Conservation (phyloP, 2,329 filamentous ascomycete genomes). For the Dryadomyces quercus-mongolicae region DNA sequence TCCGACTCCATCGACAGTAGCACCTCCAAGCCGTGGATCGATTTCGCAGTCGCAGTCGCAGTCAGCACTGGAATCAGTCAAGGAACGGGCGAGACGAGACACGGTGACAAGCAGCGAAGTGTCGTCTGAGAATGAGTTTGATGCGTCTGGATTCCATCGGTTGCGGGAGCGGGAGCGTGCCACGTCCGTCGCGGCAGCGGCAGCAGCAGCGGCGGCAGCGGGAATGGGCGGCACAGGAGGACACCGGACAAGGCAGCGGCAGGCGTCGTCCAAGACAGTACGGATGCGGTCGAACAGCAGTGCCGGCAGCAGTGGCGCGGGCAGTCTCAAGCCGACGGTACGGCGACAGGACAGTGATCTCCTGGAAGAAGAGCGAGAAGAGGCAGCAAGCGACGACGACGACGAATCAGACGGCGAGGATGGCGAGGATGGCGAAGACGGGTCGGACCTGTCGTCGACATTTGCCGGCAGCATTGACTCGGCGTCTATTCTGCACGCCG, state of each 20-base stretch:
- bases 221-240: background rate
- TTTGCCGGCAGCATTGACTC: constrained; percentile 60
- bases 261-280: background rate
- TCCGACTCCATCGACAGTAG: background rate
- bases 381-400: constrained; percentile 31
- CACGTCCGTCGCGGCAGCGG: constrained; percentile 35
- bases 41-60: constrained; percentile 34
- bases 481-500: constrained; percentile 50
- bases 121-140: constrained; percentile 71
- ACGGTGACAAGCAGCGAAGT: constrained; percentile 75
- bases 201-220: background rate
- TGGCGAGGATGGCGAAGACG: constrained; percentile 37
- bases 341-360: constrained; percentile 36
- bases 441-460: constrained; percentile 51
- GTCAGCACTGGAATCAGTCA: constrained; percentile 56
- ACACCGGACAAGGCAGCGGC: background rate
- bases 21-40: constrained; percentile 36
- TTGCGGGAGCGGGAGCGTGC: constrained; percentile 49
- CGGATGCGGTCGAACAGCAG: background rate
- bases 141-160: constrained; percentile 51
- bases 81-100: constrained; percentile 57
- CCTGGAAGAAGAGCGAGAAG: constrained; percentile 24
- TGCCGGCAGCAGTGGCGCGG: background rate
- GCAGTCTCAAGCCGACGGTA: constrained; percentile 19
- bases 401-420: constrained; percentile 17